Conservation (phyloP, 768 basidiomycete genomes). For the Psilocybe subaeruginosa region DNA sequence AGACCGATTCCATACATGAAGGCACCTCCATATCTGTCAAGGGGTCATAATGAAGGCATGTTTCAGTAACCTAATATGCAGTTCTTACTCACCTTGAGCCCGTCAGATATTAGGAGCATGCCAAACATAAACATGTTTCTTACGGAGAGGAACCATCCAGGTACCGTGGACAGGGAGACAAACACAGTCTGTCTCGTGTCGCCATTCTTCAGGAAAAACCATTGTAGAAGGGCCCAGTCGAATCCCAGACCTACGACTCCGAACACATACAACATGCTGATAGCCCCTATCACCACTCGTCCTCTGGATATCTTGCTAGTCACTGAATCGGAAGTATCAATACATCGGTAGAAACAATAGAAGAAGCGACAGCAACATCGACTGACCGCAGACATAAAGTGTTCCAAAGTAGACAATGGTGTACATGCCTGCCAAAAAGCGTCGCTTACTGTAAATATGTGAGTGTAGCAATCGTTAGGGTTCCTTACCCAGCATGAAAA, state of each 20-base stretch:
- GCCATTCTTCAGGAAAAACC: conserved; percentile 1
- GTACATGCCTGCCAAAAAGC: neutral
- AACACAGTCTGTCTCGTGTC: neutral
- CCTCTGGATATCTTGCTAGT: neutral
- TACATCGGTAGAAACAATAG: too few species aligned
- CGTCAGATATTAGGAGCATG: neutral
- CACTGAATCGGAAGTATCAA: neutral
- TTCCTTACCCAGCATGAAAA: neutral
- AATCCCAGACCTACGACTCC: neutral
- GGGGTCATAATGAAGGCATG: neutral
- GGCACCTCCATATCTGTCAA: conserved; percentile 4
- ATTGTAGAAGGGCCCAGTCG: neutral
- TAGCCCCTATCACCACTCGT: neutral
- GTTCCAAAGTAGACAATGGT: neutral
- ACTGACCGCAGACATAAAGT: neutral
- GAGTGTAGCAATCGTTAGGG: neutral
- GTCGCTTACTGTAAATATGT: neutral
- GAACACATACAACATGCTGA: neutral
- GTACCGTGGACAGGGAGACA: neutral
- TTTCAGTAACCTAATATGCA: too few species aligned
- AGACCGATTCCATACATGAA: conserved; percentile 2
- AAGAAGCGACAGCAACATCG: neutral
- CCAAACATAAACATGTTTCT: neutral
- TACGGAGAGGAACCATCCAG: neutral
- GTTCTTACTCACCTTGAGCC: neutral